Evolutionary conservation across 306 rosid species (phyloP).

Genomic region (Urtica urens): DNA sequence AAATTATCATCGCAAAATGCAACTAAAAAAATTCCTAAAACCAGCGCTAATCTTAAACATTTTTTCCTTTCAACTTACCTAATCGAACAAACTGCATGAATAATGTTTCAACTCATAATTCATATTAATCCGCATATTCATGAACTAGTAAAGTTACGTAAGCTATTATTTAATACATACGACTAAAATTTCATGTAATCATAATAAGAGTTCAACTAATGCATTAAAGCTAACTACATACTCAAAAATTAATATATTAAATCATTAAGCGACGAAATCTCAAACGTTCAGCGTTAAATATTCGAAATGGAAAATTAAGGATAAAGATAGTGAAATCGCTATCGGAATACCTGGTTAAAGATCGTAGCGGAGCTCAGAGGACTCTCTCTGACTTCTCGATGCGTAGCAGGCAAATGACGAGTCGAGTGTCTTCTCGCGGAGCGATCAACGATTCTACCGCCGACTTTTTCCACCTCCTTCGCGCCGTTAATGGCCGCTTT

Average conservation of each 20-base stretch:
- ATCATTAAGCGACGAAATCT: neutral
- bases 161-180: neutral
- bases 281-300: neutral
- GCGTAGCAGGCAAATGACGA: slow-evolving; percentile 80
- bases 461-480: slow-evolving; percentile 14
- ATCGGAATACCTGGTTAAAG: slow-evolving; percentile 54
- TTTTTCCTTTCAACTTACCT: no score
- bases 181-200: neutral
- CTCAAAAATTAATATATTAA: neutral
- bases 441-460: slow-evolving; percentile 15
- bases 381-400: slow-evolving; percentile 63
- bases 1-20: neutral
- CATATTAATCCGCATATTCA: neutral
- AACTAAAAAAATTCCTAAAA: neutral
- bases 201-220: no score
- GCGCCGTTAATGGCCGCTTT: slow-evolving; percentile 4
- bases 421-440: slow-evolving; percentile 28
- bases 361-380: slow-evolving; percentile 87
- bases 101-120: neutral
- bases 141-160: neutral
- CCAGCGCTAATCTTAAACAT: no score
- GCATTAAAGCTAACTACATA: neutral
- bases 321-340: slow-evolving; percentile 3
- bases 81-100: neutral
- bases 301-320: neutral